phyloP scores from a whole-genome alignment of 2,329 filamentous ascomycete genomes.

The Apiospora rasikravindrae region DNA sequence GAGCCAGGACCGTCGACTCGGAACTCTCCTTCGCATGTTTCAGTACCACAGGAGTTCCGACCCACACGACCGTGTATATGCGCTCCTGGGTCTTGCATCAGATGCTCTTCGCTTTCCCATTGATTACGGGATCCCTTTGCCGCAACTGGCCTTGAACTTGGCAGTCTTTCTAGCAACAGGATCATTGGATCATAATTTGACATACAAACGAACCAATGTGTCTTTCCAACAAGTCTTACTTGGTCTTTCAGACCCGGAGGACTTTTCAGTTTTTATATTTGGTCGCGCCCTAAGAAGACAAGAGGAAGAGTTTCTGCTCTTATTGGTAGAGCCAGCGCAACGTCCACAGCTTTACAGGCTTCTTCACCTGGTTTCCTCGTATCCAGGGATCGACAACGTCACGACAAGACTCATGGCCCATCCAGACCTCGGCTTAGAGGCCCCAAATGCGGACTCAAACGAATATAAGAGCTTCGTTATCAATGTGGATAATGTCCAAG shows the following conservation, averaged over 20 bases:
- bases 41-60: background rate
- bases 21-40: background rate
- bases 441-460: background rate
- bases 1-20: background rate
- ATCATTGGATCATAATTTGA: background rate
- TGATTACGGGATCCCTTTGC: background rate
- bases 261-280: background rate
- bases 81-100: background rate
- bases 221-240: background rate
- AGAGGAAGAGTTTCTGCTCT: background rate
- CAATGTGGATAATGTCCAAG: too few species aligned
- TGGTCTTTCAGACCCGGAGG: background rate
- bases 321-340: background rate
- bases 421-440: background rate
- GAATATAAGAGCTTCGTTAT: too few species aligned
- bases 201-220: background rate
- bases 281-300: background rate
- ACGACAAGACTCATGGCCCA: background rate
- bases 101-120: background rate
- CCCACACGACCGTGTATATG: background rate
- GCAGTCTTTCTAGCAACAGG: background rate
- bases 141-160: background rate
- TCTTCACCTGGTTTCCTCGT: background rate
- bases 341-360: background rate
- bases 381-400: background rate